These are phyloP conservation scores for Lanmaoa rubissima DNA, from an alignment of 768 basidiomycete genomes.

Conservation along the genomic window DNA sequence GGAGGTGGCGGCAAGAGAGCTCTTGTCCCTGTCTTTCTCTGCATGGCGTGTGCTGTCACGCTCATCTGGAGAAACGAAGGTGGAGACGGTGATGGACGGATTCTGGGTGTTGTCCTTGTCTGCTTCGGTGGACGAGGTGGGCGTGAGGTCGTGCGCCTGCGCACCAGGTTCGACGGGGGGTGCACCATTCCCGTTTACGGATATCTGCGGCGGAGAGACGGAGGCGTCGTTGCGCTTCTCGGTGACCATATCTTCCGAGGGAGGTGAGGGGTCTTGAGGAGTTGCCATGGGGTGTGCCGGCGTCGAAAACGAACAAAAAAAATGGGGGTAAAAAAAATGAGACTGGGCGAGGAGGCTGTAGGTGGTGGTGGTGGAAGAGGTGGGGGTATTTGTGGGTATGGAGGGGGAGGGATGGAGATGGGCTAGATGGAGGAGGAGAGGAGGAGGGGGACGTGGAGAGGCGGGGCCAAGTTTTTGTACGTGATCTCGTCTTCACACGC, in stretches of 20 bases:
- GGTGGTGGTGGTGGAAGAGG: neutral
- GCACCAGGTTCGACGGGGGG: conserved; percentile 19
- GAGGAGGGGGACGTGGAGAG: conserved; percentile 18
- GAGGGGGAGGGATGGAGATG: conserved; percentile 5
- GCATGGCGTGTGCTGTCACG: conserved; percentile 31
- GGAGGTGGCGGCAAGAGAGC: conserved; percentile 43
- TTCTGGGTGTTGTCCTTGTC: conserved; percentile 38
- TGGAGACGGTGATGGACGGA: conserved; percentile 34
- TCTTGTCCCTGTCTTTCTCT: conserved; percentile 46
- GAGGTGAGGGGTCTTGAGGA: conserved; percentile 17
- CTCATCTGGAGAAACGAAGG: conserved; percentile 34
- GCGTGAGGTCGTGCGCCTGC: conserved; percentile 30
- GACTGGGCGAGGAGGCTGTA: neutral
- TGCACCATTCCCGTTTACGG: conserved; percentile 28
- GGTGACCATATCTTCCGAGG: conserved; percentile 12
- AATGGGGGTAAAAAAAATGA: neutral
- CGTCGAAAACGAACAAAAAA: conserved; percentile 3
- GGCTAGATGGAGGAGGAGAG: conserved; percentile 12
- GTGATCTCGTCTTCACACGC: conserved; percentile 31
- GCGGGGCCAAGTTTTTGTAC: conserved; percentile 29
- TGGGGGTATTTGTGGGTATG: conserved; percentile 32
- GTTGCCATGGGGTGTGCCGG: conserved; percentile 23
- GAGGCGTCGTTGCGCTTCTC: conserved; percentile 24
- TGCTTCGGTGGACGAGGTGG: conserved; percentile 33
- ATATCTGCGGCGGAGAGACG: conserved; percentile 16